Conservation (phyloP, 768 basidiomycete species). For the Trametes elegans region DNA sequence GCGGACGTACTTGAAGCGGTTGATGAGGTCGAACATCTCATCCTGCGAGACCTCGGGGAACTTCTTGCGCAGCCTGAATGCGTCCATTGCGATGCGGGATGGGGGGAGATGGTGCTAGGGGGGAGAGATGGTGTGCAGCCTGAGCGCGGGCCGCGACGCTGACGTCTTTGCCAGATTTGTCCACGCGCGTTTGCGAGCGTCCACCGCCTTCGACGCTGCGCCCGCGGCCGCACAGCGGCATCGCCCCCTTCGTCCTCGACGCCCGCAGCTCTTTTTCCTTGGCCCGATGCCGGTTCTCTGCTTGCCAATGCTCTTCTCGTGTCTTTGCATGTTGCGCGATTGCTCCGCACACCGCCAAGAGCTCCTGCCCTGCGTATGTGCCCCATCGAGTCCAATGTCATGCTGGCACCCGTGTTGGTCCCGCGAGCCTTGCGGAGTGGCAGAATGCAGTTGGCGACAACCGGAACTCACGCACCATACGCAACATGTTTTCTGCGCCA, state of each 20-base stretch:
- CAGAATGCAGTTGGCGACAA: no score
- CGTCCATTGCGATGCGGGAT: conserved; percentile 54
- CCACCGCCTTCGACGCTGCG: neutral
- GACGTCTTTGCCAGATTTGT: conserved; percentile 25
- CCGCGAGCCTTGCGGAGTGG: no score
- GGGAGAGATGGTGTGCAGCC: neutral
- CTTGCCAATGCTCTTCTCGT: neutral
- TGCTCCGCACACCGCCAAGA: no score
- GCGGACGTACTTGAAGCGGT: conserved; percentile 86
- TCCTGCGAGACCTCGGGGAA: conserved; percentile 88
- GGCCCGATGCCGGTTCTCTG: neutral
- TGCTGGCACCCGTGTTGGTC: no score
- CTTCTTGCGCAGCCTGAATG: conserved; percentile 85
- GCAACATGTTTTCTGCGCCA: no score
- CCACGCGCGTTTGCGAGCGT: neutral
- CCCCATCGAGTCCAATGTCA: no score
- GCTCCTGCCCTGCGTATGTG: no score
- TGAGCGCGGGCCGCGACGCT: conserved; percentile 11
- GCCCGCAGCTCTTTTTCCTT: neutral
- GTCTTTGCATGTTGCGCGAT: no score
- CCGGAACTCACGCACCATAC: no score
- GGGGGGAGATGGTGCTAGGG: conserved; percentile 7
- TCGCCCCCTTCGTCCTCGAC: neutral
- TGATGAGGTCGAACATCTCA: conserved; percentile 93
- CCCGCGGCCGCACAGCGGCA: conserved; percentile 9